A percentile compares a stretch with the other conserved stretches of the same genome.
phyloP scores from a whole-genome alignment of 1,139 yeast species.

The Candida dubliniensis region DNA sequence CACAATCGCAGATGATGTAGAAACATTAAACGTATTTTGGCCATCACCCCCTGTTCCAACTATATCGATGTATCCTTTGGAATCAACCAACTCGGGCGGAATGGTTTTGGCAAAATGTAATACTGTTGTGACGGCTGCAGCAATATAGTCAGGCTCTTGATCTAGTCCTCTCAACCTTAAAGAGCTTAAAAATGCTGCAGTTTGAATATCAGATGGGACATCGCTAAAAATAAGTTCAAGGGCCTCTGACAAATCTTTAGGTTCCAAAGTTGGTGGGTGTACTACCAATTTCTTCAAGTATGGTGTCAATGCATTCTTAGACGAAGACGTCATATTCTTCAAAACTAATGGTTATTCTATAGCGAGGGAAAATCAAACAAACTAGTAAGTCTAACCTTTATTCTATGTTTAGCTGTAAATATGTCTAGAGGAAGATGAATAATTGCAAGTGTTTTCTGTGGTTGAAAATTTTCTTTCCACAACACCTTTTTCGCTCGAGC shows the following conservation, averaged over 20 bases:
- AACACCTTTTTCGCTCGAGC: no score
- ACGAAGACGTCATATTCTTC: neutral
- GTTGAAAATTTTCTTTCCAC: no score
- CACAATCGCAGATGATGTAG: constrained; percentile 91
- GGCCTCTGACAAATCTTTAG: constrained; percentile 61
- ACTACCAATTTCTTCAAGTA: constrained; percentile 61
- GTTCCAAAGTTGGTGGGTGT: constrained; percentile 59
- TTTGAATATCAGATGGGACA: constrained; percentile 65
- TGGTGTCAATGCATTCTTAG: constrained; percentile 50
- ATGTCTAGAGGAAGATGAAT: no score
- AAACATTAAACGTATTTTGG: constrained; percentile 92
- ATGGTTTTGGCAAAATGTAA: constrained; percentile 61
- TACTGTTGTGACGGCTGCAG: constrained; percentile 78
- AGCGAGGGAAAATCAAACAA: no score
- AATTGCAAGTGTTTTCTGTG: no score
- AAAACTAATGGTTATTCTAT: no score
- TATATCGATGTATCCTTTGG: constrained; percentile 71
- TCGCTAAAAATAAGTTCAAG: constrained; percentile 61
- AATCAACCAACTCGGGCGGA: constrained; percentile 38
- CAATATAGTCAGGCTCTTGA: constrained; percentile 75
- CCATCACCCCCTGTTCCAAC: constrained; percentile 99
- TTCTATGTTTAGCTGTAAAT: no score
- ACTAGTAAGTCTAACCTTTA: no score
- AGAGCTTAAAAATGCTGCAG: constrained; percentile 77
- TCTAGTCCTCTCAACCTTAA: constrained; percentile 76